Percentiles rank a stretch among this genome's conserved stretches.
Conservation (phyloP, 2,329 filamentous ascomycete genomes). For the Ceratocystiopsis minuta region DNA sequence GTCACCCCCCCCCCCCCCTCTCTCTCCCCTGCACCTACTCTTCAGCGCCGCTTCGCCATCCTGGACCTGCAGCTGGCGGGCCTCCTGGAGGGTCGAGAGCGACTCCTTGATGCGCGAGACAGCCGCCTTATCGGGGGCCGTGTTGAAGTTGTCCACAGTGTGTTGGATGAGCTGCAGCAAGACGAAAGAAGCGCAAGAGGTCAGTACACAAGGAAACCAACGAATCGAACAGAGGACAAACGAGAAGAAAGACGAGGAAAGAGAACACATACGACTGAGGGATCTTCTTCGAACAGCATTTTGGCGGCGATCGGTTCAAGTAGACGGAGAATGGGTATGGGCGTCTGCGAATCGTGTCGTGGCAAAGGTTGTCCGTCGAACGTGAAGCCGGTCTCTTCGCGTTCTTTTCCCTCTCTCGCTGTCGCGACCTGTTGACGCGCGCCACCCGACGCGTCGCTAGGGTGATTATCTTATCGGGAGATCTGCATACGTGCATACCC, state of each 20-base stretch:
- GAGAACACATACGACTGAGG: constrained; percentile 48
- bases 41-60: constrained; percentile 51
- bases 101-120: constrained; percentile 73
- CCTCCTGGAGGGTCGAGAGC: constrained; percentile 64
- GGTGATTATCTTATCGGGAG: constrained; percentile 11
- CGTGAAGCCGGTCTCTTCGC: too few relatives aligned
- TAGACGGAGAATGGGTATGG: too few relatives aligned
- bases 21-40: constrained; percentile 21
- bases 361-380: too few relatives aligned
- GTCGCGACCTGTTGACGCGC: background rate
- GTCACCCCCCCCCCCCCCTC: background rate
- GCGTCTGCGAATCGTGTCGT: too few relatives aligned
- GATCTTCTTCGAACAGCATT: constrained; percentile 92
- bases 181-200: too few relatives aligned
- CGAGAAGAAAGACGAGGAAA: too few relatives aligned
- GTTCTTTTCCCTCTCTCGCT: too few relatives aligned
- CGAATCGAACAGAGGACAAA: too few relatives aligned
- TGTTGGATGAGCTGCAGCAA: constrained; percentile 61
- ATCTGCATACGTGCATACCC: too few relatives aligned
- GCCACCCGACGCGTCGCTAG: constrained; percentile 2
- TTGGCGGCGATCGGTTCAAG: constrained; percentile 18
- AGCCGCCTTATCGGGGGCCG: constrained; percentile 67
- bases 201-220: too few relatives aligned
- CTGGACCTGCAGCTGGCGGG: constrained; percentile 59
- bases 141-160: constrained; percentile 91